Conservation (phyloP, 1,284 basidiomycete genomes). For the Schizopora paradoxa region DNA sequence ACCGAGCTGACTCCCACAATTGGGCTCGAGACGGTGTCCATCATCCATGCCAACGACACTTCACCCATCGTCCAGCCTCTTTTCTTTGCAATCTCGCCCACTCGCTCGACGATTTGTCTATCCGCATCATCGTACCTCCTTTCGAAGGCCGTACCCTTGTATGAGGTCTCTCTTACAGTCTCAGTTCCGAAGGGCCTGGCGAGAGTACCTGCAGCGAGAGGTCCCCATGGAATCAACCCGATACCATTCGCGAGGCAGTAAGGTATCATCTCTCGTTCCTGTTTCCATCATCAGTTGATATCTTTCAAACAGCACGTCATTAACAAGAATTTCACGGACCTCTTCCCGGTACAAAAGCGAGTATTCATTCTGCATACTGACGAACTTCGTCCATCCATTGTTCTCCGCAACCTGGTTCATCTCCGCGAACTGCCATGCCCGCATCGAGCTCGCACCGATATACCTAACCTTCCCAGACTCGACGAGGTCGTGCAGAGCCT, state of each 20-base stretch:
- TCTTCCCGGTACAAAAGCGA: conserved; percentile 40
- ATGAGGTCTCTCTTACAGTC: conserved; percentile 21
- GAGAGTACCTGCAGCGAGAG: conserved; percentile 35
- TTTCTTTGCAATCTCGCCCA: conserved; percentile 29
- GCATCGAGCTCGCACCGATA: conserved; percentile 41
- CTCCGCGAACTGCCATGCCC: conserved; percentile 38
- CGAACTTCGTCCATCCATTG: conserved; percentile 35
- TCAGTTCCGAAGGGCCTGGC: conserved; percentile 32
- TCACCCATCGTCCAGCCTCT: conserved; percentile 26
- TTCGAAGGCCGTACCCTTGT: conserved; percentile 28
- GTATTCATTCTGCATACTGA: conserved; percentile 38
- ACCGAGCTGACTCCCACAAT: conserved; percentile 24
- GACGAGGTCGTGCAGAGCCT: conserved; percentile 40
- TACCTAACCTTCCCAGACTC: conserved; percentile 39
- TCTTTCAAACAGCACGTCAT: background rate
- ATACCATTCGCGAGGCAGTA: conserved; percentile 45
- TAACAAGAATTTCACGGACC: conserved; percentile 18
- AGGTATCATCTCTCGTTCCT: conserved; percentile 44
- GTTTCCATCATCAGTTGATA: background rate
- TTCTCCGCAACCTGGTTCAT: conserved; percentile 35
- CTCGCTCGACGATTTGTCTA: conserved; percentile 25
- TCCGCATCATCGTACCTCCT: conserved; percentile 25
- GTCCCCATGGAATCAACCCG: conserved; percentile 39
- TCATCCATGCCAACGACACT: conserved; percentile 28
- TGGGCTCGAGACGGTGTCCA: conserved; percentile 24